phyloP scores from a whole-genome alignment of 2,329 filamentous ascomycete genomes.

The Nothopassalora personata region DNA sequence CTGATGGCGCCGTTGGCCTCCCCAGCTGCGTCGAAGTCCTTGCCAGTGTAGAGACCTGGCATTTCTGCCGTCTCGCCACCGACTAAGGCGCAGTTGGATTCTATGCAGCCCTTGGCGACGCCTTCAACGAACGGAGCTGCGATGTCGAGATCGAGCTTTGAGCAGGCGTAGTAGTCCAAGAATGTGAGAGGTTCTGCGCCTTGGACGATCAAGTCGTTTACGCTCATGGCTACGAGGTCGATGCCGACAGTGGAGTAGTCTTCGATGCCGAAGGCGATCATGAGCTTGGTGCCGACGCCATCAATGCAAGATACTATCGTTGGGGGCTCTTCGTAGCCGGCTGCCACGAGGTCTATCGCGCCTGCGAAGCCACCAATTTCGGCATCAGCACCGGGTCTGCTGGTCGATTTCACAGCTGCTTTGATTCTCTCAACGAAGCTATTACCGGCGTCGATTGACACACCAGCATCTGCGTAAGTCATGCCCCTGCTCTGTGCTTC shows the following conservation, averaged over 20 bases:
- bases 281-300: slow-evolving; percentile 93
- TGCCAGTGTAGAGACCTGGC: slow-evolving; percentile 85
- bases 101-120: slow-evolving; percentile 78
- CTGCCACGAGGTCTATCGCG: slow-evolving; percentile 69
- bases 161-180: slow-evolving; percentile 96
- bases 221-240: slow-evolving; percentile 97
- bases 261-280: slow-evolving; percentile 83
- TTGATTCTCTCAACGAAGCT: slow-evolving; percentile 90
- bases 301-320: slow-evolving; percentile 92
- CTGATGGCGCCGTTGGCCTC: slow-evolving; percentile 81
- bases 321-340: slow-evolving; percentile 68
- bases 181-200: slow-evolving; percentile 93
- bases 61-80: slow-evolving; percentile 98
- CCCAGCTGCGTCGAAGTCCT: slow-evolving; percentile 90
- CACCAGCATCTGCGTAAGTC: slow-evolving; percentile 89
- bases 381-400: slow-evolving; percentile 79
- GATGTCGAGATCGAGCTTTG: slow-evolving; percentile 70
- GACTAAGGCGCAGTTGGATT: slow-evolving; percentile 84
- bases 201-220: slow-evolving; percentile 95
- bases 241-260: slow-evolving; percentile 95
- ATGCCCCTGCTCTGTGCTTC: slow-evolving; percentile 38
- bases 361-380: slow-evolving; percentile 95
- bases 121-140: slow-evolving; percentile 86
- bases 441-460: slow-evolving; percentile 92
- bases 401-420: slow-evolving; percentile 76